Evolutionary conservation across 1,284 basidiomycete genomes (phyloP).

Genomic region (Stygiomarasmius scandens): DNA sequence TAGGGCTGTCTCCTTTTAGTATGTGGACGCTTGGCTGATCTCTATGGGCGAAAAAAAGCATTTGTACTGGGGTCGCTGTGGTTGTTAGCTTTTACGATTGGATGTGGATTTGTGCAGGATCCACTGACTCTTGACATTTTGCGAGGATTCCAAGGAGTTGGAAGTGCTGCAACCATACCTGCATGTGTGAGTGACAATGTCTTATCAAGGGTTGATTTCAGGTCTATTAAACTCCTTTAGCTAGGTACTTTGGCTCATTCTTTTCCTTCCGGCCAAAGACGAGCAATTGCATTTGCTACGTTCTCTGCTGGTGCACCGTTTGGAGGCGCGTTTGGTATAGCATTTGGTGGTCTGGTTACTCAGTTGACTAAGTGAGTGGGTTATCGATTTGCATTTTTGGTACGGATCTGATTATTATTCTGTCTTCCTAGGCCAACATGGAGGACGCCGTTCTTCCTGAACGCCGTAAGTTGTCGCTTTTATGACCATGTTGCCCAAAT

Average conservation of each 20-base stretch:
- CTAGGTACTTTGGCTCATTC: slow-evolving; percentile 80
- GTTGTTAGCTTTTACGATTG: slow-evolving; percentile 52
- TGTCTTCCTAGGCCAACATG: slow-evolving; percentile 42
- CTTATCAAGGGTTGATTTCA: neutral
- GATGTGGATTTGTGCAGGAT: slow-evolving; percentile 53
- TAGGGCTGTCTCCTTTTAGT: slow-evolving; percentile 75
- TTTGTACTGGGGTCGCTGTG: slow-evolving; percentile 58
- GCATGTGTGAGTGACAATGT: slow-evolving; percentile 54
- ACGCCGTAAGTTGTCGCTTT: slow-evolving; percentile 34
- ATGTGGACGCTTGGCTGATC: slow-evolving; percentile 71
- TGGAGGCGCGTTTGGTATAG: slow-evolving; percentile 47
- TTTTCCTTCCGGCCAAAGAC: slow-evolving; percentile 68
- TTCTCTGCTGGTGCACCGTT: slow-evolving; percentile 58
- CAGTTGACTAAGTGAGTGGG: slow-evolving; percentile 38
- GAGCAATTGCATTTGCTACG: slow-evolving; percentile 76
- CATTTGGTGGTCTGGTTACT: slow-evolving; percentile 50
- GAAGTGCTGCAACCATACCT: slow-evolving; percentile 69
- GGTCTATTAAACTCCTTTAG: slow-evolving; percentile 33
- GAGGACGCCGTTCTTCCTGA: slow-evolving; percentile 57
- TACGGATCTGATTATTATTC: neutral
- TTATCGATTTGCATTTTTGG: neutral
- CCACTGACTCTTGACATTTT: slow-evolving; percentile 61
- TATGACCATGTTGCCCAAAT: neutral
- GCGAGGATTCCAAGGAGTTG: slow-evolving; percentile 71
- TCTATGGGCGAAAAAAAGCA: slow-evolving; percentile 67